Evolutionary conservation across 768 basidiomycete genomes (phyloP).

Genomic region (Rhodotorula graminis): DNA sequence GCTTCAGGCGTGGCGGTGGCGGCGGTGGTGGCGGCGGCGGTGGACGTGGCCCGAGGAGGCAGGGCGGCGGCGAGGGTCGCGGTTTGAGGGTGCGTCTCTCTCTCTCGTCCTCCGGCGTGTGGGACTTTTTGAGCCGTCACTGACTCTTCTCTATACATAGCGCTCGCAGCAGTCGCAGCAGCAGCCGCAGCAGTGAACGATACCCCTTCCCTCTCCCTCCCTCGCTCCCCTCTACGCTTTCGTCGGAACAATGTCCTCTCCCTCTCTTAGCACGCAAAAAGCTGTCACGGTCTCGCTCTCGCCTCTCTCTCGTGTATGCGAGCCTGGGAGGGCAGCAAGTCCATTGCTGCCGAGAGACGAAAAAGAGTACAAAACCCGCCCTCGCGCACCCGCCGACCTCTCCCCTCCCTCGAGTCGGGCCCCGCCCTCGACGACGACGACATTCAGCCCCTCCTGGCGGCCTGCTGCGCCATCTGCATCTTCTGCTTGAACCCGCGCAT

Average conservation of each 20-base stretch:
- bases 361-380: not conserved
- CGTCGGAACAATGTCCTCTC: not conserved
- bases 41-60: not conserved
- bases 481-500: constrained; percentile 38
- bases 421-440: not conserved
- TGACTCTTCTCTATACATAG: not conserved
- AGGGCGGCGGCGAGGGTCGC: not conserved
- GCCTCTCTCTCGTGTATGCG: no score
- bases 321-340: no score
- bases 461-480: constrained; percentile 20
- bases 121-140: no score
- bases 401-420: not conserved
- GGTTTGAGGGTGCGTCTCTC: constrained; percentile 6
- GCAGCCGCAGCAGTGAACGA: not conserved
- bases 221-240: no score
- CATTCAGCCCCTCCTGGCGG: constrained; percentile 16
- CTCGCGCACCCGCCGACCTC: no score
- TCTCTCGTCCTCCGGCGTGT: not conserved
- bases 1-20: constrained; percentile 19
- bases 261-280: not conserved
- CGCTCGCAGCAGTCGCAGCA: not conserved
- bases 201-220: not conserved
- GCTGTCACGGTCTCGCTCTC: not conserved
- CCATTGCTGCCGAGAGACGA: not conserved
- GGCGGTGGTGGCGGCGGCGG: constrained; percentile 11